A percentile compares a stretch with the other conserved stretches of the same genome.
Evolutionary conservation across 331 rosid genomes (phyloP).

Genomic region (Dryas integrifolia): DNA sequence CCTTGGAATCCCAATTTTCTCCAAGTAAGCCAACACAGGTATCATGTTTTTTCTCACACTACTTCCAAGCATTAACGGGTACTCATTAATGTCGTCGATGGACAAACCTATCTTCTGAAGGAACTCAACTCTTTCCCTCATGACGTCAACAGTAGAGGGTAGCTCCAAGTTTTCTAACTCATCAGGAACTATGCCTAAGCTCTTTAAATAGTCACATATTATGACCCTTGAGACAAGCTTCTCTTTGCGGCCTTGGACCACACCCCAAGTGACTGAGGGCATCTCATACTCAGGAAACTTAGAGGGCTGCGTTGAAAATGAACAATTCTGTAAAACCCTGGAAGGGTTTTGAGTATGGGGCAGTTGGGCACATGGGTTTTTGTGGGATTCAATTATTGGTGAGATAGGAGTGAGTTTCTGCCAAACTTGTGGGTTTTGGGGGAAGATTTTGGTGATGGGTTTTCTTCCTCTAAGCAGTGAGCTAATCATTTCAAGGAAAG

Average conservation of each 20-base stretch:
- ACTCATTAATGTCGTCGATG: slow-evolving; percentile 61
- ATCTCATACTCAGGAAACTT: slow-evolving; percentile 66
- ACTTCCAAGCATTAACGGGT: slow-evolving; percentile 72
- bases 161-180: slow-evolving; percentile 67
- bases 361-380: slow-evolving; percentile 21
- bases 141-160: slow-evolving; percentile 75
- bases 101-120: slow-evolving; percentile 68
- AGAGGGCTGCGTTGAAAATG: slow-evolving; percentile 50
- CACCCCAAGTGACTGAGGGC: slow-evolving; percentile 92
- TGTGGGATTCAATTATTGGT: slow-evolving; percentile 20
- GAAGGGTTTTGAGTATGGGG: slow-evolving; percentile 36
- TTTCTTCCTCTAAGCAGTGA: slow-evolving; percentile 17
- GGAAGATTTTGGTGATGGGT: slow-evolving; percentile 20
- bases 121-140: slow-evolving; percentile 80
- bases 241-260: slow-evolving; percentile 81
- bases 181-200: slow-evolving; percentile 69
- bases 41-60: slow-evolving; percentile 75
- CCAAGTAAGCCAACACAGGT: slow-evolving; percentile 76
- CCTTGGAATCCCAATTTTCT: slow-evolving; percentile 74
- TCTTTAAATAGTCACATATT: slow-evolving; percentile 69
- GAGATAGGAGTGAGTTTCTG: slow-evolving; percentile 17
- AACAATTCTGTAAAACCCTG: slow-evolving; percentile 43
- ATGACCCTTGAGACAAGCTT: slow-evolving; percentile 78
- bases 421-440: slow-evolving; percentile 4
- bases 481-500: slow-evolving; percentile 7